These are phyloP conservation scores for Graphiopsis chlorocephala DNA, from an alignment of 2,329 filamentous ascomycete species.

Conservation along the genomic window DNA sequence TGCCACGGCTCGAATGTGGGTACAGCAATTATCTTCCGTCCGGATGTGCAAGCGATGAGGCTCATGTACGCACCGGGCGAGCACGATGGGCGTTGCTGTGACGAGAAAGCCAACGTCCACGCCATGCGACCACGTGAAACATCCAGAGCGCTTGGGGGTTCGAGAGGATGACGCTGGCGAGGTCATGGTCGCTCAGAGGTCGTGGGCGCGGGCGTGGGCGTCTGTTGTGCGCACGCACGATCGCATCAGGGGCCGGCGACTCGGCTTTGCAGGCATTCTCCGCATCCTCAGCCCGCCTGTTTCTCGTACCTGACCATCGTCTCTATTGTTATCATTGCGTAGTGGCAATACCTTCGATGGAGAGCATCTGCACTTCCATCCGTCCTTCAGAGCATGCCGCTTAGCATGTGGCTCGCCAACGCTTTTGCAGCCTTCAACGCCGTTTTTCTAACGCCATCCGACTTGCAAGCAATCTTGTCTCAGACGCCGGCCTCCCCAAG, in stretches of 20 bases:
- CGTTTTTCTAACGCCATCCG: background rate
- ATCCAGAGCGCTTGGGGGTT: slow-evolving; percentile 1
- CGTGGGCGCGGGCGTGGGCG: background rate
- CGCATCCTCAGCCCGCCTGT: background rate
- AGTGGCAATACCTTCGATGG: background rate
- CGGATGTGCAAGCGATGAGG: background rate
- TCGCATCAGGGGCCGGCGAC: background rate
- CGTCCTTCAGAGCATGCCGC: background rate
- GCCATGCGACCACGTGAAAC: slow-evolving; percentile 9
- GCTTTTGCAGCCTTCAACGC: background rate
- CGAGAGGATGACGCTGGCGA: background rate
- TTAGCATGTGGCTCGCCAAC: background rate
- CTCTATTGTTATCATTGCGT: background rate
- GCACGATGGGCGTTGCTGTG: slow-evolving; percentile 1
- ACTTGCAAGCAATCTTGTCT: background rate
- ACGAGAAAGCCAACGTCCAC: background rate
- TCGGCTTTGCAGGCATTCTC: slow-evolving; percentile 4
- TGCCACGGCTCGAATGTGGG: background rate
- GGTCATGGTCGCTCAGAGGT: background rate
- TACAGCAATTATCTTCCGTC: background rate
- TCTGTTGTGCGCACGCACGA: background rate
- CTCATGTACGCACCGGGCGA: background rate
- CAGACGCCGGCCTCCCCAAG: background rate
- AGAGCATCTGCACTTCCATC: background rate
- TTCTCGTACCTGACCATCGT: slow-evolving; percentile 2